Percentiles rank a stretch among this genome's conserved stretches.
Evolutionary conservation across 164 flowering plant species (phyloP).

Genomic region (Nymphaea thermarum): DNA sequence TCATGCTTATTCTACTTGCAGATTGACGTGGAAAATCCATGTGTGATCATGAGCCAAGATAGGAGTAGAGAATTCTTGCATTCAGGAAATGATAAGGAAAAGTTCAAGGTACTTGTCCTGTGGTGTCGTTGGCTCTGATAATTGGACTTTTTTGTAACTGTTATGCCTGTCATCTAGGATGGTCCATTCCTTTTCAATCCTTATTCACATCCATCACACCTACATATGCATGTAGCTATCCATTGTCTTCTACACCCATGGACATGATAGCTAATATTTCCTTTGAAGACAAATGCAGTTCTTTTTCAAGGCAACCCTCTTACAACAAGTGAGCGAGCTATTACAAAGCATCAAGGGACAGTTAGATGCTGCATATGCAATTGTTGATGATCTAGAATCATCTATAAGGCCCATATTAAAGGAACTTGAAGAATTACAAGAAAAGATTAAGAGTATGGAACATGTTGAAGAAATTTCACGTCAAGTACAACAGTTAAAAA

Average conservation of each 20-base stretch:
- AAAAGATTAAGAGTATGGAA: slow-evolving; percentile 74
- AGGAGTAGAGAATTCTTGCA: slow-evolving; percentile 96
- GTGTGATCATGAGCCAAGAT: slow-evolving; percentile 97
- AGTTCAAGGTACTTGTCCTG: slow-evolving; percentile 57
- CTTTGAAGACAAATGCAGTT: slow-evolving; percentile 33
- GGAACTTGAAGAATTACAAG: slow-evolving; percentile 63
- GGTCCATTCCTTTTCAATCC: too few relatives aligned
- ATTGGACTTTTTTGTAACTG: too few relatives aligned
- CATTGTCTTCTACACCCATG: too few relatives aligned
- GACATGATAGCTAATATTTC: too few relatives aligned
- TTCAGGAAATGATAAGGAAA: slow-evolving; percentile 92
- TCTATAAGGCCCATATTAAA: slow-evolving; percentile 50
- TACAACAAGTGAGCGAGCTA: slow-evolving; percentile 77
- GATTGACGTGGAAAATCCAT: slow-evolving; percentile 99
- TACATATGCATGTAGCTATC: too few relatives aligned
- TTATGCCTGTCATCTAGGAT: too few relatives aligned
- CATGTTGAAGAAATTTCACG: slow-evolving; percentile 77
- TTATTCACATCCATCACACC: too few relatives aligned
- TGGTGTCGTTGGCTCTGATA: too few relatives aligned
- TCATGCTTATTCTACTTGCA: slow-evolving; percentile 17
- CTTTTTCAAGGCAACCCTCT: slow-evolving; percentile 94
- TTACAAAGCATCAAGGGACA: slow-evolving; percentile 29
- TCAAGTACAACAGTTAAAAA: slow-evolving; percentile 42
- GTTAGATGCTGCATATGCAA: slow-evolving; percentile 35
- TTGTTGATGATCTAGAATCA: slow-evolving; percentile 48